Base-by-base conservation (phyloP, 179 eudicot species). In the Gypsophila paniculata region DNA sequence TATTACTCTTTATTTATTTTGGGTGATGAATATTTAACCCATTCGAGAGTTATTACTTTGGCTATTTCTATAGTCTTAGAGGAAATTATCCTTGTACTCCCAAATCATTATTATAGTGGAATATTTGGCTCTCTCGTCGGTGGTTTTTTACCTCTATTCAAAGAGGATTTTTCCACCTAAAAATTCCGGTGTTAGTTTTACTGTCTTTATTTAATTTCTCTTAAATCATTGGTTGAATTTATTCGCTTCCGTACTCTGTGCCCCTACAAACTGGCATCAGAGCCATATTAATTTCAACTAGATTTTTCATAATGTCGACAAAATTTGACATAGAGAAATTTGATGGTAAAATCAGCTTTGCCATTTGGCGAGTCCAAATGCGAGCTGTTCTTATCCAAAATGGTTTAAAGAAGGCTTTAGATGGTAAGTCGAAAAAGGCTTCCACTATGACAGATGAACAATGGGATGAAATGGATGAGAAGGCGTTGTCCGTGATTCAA, bases 371-470 rank as follows among this genome's bases (percentile, higher is more conserved):
- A n/a, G 23, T n/a, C 9, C 59, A 54, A 54, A 54, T 54, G 59
- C 59, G 18, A 54, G 59, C 22, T 4, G 6, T 54, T 54, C 59
- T 54, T 2, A 54, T 17, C 22, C 22, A 54, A 6, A 54, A 54
- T 54, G 59, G 22, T 54, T 54, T 54, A 54, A n/a, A 54, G 22
- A 54, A 54, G 59, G 59, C 23, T 54, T 54, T 54, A 17, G 59
- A n/a, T 54, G 22, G 23, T n/a, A 54, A 54, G 23, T 54, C 23
- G 9, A n/a, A 54, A 54, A 54, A 54, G 23, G 4, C 22, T n/a
- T n/a, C 59, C 22, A 54, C 22, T n/a, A 17, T 54, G 6, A 54
- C 22, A 7, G 23, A 54, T 19, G 22, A 54, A 54, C 22, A 18
- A 18, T 54, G 59, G 22, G 4, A 54, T n/a, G 59, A 54, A n/a